Base-by-base conservation (phyloP, 108 stramenopile species). In the Mayamaea pseudoterrestris region DNA sequence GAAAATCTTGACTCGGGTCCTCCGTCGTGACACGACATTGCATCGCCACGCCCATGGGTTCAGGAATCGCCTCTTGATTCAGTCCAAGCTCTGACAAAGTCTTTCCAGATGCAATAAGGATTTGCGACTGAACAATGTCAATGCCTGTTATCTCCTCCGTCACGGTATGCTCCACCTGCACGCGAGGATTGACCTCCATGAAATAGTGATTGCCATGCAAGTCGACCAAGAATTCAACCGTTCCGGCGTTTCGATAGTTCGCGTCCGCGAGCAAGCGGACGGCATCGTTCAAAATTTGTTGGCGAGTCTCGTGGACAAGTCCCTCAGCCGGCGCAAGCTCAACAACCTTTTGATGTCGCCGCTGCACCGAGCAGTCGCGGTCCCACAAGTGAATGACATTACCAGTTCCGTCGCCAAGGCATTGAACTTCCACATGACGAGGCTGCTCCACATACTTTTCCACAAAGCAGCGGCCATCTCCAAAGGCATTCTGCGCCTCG, bases 271-370 rank as follows among this genome's bases (percentile, higher is more conserved):
- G 45, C 39, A 96, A 68, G 21, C 60, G 50, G 20, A 78, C 55
- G 11, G 95, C 81, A 53, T 93, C 86, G 39, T 79, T 56, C 23
- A 91, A 69, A 53, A 98, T 81, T 11, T 41, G 53, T 30, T 76
- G 50, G 27, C 94, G 55, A 5, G 82, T 82, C 20, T 63, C 74
- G 5, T 68, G 65, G 5, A 69, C 44, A 47, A 98, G 66, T 27
- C 70, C 83, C 43, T 60, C 68, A 12, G 93, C 86, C 12, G 97
- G 97, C 3, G 94, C 94, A 25, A 76, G 78, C 61, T 98, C 97
- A 54, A 98, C 66, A 7, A 96, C 90, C 72, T 98, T 98, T 68
- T 98, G 97, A 69, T 98, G 97, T 20, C 94, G 86, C 17, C 97
- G 83, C 61, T 98, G 97, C n/a, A 98, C 94, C 37, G 71, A 75